These are phyloP conservation scores for Lasiosphaeriaceae sp. DNA, from an alignment of 495 filamentous ascomycete genomes.

Conservation along the genomic window DNA sequence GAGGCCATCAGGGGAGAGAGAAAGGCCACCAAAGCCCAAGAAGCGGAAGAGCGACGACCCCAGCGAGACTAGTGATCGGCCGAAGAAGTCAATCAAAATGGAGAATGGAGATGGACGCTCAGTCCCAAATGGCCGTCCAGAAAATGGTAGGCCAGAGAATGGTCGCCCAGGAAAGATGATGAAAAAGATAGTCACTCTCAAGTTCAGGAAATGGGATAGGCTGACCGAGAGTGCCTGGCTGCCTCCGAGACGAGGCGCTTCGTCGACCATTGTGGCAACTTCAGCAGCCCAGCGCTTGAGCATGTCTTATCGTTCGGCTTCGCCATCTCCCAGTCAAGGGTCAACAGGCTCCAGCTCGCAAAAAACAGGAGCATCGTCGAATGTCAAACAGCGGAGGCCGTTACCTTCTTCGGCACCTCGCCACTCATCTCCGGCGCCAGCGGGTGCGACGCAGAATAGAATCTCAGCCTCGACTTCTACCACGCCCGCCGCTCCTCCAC, in stretches of 20 bases:
- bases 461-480: conserved; percentile 10
- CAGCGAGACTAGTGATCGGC: conserved; percentile 22
- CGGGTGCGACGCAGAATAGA: background rate
- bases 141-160: too few relatives aligned
- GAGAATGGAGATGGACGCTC: conserved; percentile 15
- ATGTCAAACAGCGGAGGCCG: conserved; percentile 31
- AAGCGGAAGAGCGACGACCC: conserved; percentile 34
- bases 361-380: conserved; percentile 3
- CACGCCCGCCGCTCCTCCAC: background rate
- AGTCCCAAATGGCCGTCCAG: conserved; percentile 13
- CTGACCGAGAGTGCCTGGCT: conserved; percentile 11
- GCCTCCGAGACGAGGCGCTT: background rate
- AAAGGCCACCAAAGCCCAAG: conserved; percentile 26
- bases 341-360: background rate
- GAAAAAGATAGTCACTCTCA: conserved; percentile 23
- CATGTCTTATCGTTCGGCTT: background rate
- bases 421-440: conserved; percentile 11
- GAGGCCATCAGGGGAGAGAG: background rate
- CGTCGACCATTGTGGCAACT: conserved; percentile 18
- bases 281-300: conserved; percentile 9
- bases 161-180: too few relatives aligned
- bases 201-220: conserved; percentile 16
- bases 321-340: background rate
- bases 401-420: conserved; percentile 33
- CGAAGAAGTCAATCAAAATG: conserved; percentile 37